phyloP scores from a whole-genome alignment of 1,284 basidiomycete species.

The Moniliophthora roreri region DNA sequence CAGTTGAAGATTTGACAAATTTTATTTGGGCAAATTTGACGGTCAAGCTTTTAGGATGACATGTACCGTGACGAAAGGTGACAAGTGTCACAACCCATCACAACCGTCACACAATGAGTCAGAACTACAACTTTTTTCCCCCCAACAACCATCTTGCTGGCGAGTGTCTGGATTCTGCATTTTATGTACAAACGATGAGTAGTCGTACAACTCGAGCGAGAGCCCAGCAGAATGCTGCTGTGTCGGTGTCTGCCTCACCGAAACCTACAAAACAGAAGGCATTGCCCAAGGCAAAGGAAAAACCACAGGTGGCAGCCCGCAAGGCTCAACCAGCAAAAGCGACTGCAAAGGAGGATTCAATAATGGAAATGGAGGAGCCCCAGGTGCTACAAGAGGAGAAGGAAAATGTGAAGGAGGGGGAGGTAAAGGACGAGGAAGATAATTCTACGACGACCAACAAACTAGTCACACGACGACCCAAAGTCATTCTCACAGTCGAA shows the following conservation, averaged over 20 bases:
- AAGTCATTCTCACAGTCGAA: conserved; percentile 16
- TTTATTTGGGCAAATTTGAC: too few relatives aligned
- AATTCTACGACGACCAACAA: not conserved
- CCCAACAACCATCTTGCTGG: conserved; percentile 1
- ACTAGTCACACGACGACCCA: not conserved
- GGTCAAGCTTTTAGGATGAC: too few relatives aligned
- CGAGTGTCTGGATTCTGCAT: not conserved
- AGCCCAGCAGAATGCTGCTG: conserved; percentile 13
- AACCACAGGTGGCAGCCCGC: not conserved
- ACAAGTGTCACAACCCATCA: too few relatives aligned
- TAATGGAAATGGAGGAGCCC: conserved; percentile 8
- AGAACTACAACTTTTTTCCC: not conserved
- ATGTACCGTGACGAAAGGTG: too few relatives aligned
- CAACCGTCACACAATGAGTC: too few relatives aligned
- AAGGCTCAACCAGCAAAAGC: conserved; percentile 6
- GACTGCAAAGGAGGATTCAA: not conserved
- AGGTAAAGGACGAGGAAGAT: not conserved
- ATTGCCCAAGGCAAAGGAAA: not conserved
- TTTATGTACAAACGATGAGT: conserved; percentile 35
- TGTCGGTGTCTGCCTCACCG: conserved; percentile 10
- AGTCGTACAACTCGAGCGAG: conserved; percentile 37
- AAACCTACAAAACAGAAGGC: not conserved
- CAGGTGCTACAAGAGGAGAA: conserved; percentile 10
- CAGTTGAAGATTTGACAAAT: too few relatives aligned
- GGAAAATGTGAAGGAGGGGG: conserved; percentile 13